Base-by-base conservation (phyloP, 2,329 filamentous ascomycete genomes). In the Phyllosticta ampelicida region DNA sequence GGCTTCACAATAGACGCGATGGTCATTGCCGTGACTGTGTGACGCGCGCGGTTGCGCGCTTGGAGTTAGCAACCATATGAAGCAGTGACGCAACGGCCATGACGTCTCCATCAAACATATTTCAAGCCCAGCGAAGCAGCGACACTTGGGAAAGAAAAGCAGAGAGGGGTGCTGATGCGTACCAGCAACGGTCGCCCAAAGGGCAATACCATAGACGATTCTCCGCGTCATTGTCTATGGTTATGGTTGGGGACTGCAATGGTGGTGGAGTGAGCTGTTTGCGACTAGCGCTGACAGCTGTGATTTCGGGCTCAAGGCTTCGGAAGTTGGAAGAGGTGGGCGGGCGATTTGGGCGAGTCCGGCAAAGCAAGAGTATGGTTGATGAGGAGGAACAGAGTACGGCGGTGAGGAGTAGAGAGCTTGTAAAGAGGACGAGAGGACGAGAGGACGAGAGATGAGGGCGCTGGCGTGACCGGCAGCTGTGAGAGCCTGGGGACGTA, bases 1-100 rank as follows among this genome's bases (percentile, higher is more conserved):
- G 88, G 86, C 52, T 86, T 77, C 61, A 82, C 74, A 64, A 89
- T 86, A 57, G 86, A 81, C 48, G 82, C 78, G 56, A 91, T 76
- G 21, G 86, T 88, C 79, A 90, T 82, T 61, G 80, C 80, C 28
- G 85, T 87, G 59, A 86, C 87, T 89, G 68, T 55, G 53, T 8
- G 56, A 56, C 21, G 59, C 13, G 44, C 21, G 26, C 28, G 11
- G 26, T 49, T 26, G 50, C n/a, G 36, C 36, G 36, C 21, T 53
- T 53, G 13, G 21, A 2, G 21, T 30, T 30, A 53, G 36, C 21
- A 18, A 28, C 20, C 16, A 28, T n/a, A n/a, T n/a, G 55, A 36
- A 23, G 16, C 13, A 20, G 50, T 6, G 50, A 44, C 36, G 10
- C 16, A 26, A 44, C 29, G 28, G 55, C 28, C 29, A 51, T 48